A percentile compares a stretch with the other conserved stretches of the same genome.
These are phyloP conservation scores for Beauveria medogensis DNA, from an alignment of 2,329 filamentous ascomycete genomes.

Conservation along the genomic window DNA sequence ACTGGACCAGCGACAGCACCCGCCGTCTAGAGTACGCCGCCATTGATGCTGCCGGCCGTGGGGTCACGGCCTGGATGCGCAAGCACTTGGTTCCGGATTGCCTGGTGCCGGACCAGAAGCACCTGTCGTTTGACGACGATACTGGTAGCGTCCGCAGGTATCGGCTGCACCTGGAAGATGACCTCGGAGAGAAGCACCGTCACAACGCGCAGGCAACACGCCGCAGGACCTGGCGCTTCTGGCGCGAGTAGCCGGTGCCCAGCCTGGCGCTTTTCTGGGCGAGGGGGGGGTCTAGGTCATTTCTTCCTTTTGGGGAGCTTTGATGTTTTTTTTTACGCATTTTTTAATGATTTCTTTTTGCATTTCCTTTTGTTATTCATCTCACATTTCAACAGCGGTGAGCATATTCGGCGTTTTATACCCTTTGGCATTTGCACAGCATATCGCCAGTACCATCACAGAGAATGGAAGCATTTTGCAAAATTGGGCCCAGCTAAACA, in stretches of 20 bases:
- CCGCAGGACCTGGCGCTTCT: conserved; percentile 13
- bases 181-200: conserved; percentile 22
- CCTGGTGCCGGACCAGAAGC: conserved; percentile 43
- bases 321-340: not conserved
- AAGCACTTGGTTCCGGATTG: conserved; percentile 53
- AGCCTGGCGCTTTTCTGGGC: not conserved
- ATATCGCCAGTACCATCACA: conserved; percentile 1
- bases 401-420: conserved; percentile 30
- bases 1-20: conserved; percentile 59
- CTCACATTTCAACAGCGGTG: conserved; percentile 13
- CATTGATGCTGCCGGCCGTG: conserved; percentile 53
- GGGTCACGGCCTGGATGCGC: conserved; percentile 52
- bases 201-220: not conserved
- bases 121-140: conserved; percentile 53
- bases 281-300: not conserved
- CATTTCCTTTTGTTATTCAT: not conserved
- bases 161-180: conserved; percentile 47
- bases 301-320: not conserved
- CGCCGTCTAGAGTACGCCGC: conserved; percentile 57
- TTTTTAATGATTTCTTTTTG: conserved; percentile 8
- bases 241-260: conserved; percentile 10
- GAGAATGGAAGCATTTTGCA: conserved; percentile 10
- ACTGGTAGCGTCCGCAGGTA: conserved; percentile 56
- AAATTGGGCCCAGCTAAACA: conserved; percentile 15
- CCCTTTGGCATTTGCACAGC: conserved; percentile 17